Evolutionary conservation across 169 alveolate genomes (phyloP).

Genomic region (Eimeria tenella): DNA sequence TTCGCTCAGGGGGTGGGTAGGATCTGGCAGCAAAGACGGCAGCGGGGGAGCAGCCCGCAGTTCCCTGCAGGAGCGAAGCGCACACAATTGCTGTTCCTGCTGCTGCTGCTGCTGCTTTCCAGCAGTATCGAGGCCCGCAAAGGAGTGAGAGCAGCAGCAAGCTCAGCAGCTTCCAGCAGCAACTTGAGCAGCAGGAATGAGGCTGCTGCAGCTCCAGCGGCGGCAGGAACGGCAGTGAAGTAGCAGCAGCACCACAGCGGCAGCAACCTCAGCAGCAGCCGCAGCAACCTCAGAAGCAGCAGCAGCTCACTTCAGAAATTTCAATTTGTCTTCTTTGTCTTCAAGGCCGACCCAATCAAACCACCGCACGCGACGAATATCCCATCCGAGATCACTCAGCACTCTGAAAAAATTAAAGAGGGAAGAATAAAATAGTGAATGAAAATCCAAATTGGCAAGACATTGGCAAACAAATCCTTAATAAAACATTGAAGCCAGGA

Average conservation of each 20-base stretch:
- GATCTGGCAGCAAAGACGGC: slow-evolving; percentile 37
- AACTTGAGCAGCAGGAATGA: too few species aligned
- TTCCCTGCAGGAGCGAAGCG: slow-evolving; percentile 16
- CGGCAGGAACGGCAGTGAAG: not conserved
- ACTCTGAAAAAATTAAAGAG: slow-evolving; percentile 71
- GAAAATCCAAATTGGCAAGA: not conserved
- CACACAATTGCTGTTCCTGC: not conserved
- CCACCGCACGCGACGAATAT: slow-evolving; percentile 89
- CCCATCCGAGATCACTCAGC: slow-evolving; percentile 89
- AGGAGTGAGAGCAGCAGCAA: not conserved
- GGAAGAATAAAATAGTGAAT: not conserved
- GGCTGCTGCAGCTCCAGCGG: too few species aligned
- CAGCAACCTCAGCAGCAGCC: not conserved
- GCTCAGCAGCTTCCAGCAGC: not conserved
- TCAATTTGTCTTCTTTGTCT: slow-evolving; percentile 78
- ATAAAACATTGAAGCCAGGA: not conserved
- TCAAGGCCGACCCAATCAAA: slow-evolving; percentile 84
- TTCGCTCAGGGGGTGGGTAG: not conserved
- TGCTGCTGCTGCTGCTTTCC: not conserved
- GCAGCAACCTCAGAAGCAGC: not conserved
- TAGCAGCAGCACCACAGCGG: not conserved
- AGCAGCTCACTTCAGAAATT: slow-evolving; percentile 78
- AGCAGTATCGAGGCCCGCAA: not conserved
- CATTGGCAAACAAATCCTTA: not conserved
- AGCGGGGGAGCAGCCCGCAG: slow-evolving; percentile 41